These are phyloP conservation scores for Cyamopsis tetragonoloba DNA, from an alignment of 306 rosid species.

Conservation along the genomic window DNA sequence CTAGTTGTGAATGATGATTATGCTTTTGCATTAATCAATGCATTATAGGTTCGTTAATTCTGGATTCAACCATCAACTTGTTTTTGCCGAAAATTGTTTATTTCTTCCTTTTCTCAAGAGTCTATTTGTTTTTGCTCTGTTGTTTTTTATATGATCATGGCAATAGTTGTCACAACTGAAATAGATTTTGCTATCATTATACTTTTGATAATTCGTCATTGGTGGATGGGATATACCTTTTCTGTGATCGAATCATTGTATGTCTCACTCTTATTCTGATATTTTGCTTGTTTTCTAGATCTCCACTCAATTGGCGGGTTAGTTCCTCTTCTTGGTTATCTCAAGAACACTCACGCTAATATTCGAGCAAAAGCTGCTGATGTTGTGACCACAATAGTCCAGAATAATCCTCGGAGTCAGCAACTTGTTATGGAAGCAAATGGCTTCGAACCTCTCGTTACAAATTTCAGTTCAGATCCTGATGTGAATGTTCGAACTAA, in stretches of 20 bases:
- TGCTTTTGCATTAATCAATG: not conserved
- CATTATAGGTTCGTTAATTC: not conserved
- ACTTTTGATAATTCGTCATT: not conserved
- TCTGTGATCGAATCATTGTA: not conserved
- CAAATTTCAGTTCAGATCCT: constrained; percentile 69
- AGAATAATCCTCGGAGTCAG: constrained; percentile 86
- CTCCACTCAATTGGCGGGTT: constrained; percentile 88
- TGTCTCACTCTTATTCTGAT: constrained; percentile 25
- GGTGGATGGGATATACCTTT: not conserved
- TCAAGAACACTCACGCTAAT: constrained; percentile 77
- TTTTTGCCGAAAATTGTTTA: not conserved
- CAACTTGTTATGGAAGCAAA: constrained; percentile 88
- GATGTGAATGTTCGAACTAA: constrained; percentile 74
- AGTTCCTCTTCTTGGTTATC: constrained; percentile 76
- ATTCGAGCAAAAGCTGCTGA: constrained; percentile 98
- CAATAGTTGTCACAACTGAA: not conserved
- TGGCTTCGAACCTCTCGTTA: constrained; percentile 78
- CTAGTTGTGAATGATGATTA: not conserved
- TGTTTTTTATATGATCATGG: not conserved
- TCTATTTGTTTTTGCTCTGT: not conserved
- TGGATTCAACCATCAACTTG: not conserved
- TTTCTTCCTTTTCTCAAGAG: not conserved
- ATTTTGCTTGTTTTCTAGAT: constrained; percentile 41
- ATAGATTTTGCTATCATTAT: not conserved
- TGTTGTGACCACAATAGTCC: constrained; percentile 84